phyloP scores from a whole-genome alignment of 441 rosid species.

The Melastoma candidum region DNA sequence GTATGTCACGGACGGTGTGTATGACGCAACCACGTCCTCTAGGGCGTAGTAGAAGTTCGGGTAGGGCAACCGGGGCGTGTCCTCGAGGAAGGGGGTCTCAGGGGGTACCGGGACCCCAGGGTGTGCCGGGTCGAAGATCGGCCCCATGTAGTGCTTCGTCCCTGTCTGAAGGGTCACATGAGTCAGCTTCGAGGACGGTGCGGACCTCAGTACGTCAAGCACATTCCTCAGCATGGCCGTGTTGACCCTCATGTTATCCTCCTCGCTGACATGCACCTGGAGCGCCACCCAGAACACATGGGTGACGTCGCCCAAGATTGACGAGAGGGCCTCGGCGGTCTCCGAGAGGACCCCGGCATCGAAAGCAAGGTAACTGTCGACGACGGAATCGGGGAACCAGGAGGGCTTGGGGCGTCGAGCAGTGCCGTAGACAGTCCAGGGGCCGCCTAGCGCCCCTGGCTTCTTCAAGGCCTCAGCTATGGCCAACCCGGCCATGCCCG shows the following conservation, averaged over 20 bases:
- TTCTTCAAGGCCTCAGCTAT: slow-evolving; percentile 14
- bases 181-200: slow-evolving; percentile 6
- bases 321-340: slow-evolving; percentile 15
- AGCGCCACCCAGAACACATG: slow-evolving; percentile 37
- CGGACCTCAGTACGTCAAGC: slow-evolving; percentile 14
- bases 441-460: slow-evolving; percentile 4
- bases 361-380: slow-evolving; percentile 20
- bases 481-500: slow-evolving; percentile 9
- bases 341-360: slow-evolving; percentile 18
- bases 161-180: slow-evolving; percentile 27
- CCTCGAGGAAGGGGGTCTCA: slow-evolving; percentile 24
- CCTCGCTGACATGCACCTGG: slow-evolving; percentile 18
- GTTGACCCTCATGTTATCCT: slow-evolving; percentile 18
- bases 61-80: slow-evolving; percentile 19
- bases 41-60: slow-evolving; percentile 31
- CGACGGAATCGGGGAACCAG: slow-evolving; percentile 29
- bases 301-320: slow-evolving; percentile 19
- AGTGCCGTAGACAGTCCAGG: slow-evolving; percentile 24
- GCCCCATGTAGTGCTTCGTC: slow-evolving; percentile 31
- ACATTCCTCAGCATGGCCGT: slow-evolving; percentile 22
- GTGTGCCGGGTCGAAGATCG: slow-evolving; percentile 11
- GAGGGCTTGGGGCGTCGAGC: slow-evolving; percentile 22
- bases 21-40: slow-evolving; percentile 20
- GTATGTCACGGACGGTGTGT: slow-evolving; percentile 8
- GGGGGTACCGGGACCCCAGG: slow-evolving; percentile 12